Evolutionary conservation across 164 flowering plant species (phyloP).

Genomic region (Piper betle): DNA sequence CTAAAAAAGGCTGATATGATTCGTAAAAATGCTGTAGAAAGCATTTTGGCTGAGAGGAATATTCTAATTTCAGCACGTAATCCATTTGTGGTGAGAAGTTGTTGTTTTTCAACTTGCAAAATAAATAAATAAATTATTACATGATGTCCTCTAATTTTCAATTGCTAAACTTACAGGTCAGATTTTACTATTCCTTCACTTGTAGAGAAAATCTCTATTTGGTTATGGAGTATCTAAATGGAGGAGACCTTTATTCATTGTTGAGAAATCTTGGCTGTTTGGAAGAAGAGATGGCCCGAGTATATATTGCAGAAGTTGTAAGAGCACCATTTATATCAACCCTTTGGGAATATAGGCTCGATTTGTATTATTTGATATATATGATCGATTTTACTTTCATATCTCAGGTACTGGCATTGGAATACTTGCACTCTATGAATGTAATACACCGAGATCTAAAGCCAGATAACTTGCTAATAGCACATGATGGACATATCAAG

Average conservation of each 20-base stretch:
- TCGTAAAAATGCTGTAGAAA: slow-evolving; percentile 95
- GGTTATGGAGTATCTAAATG: slow-evolving; percentile 97
- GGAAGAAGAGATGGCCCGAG: slow-evolving; percentile 89
- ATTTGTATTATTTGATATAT: background rate
- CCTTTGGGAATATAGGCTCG: background rate
- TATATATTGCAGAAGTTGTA: slow-evolving; percentile 94
- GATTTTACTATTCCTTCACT: slow-evolving; percentile 98
- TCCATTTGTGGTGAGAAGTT: slow-evolving; percentile 91
- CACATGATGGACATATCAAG: slow-evolving; percentile 98
- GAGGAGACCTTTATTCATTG: slow-evolving; percentile 93
- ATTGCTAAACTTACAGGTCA: slow-evolving; percentile 51
- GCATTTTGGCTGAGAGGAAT: slow-evolving; percentile 88
- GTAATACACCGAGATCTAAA: slow-evolving; percentile 93
- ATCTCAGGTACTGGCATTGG: slow-evolving; percentile 93
- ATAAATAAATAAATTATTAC: no score
- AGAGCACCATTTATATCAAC: slow-evolving; percentile 13
- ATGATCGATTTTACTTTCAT: background rate
- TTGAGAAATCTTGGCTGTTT: slow-evolving; percentile 85
- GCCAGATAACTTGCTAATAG: slow-evolving; percentile 94
- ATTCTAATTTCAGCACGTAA: slow-evolving; percentile 89
- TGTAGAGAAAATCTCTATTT: slow-evolving; percentile 96
- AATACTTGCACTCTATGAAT: slow-evolving; percentile 87
- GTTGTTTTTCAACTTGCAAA: background rate
- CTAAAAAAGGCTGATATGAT: slow-evolving; percentile 98
- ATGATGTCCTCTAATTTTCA: background rate